Evolutionary conservation across 257 asterid species (phyloP), one percentile per base, ranked within the genome.

Genomic region (Ballota nigra): DNA sequence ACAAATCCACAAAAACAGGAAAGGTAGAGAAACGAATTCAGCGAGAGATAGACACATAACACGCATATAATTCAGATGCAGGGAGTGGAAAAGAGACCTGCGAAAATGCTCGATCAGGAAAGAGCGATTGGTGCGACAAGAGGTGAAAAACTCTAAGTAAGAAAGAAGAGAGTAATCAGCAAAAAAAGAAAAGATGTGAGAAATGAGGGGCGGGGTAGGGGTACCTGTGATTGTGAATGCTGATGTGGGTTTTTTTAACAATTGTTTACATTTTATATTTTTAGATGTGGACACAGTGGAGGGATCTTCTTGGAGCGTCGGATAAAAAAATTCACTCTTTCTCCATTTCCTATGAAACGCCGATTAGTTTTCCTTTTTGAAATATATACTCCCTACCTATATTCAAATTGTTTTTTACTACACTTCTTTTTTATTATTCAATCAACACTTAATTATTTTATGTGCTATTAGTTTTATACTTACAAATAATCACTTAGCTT

Each of bases 161-260:
- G 18, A 38, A n/a, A 6, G 7, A n/a, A 33, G 72, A 40, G 72
- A 73, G 81, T 16, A 63, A 70, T 65, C 79, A 74, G 77, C 78
- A 64, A 55, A 12, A n/a, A 33, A 70, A 70, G 36, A n/a, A n/a
- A n/a, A n/a, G 71, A 75, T 61, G 75, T 52, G 31, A 61, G 45
- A 67, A 23, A 45, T 12, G 41, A 28, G 55, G 20, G 19, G 63
- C 1, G 8, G 38, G 43, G 0, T 33, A 47, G 62, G 28, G 70
- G 63, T 29, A 4, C 38, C 70, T 60, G 12, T 8, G 63, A 62
- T 62, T 62, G 15, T 62, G 52, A 20, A 26, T 29, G 78, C 60
- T 75, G 72, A 60, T 52, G 69, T 60, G 63, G 66, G 41, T n/a
- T 22, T 49, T 31, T 22, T 33, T 6, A 4, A 2, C 6, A 60